Evolutionary conservation across 805 yeast genomes (phyloP), one percentile per base, ranked within the genome.

Genomic region (Saccharomyces kudriavzevii): DNA sequence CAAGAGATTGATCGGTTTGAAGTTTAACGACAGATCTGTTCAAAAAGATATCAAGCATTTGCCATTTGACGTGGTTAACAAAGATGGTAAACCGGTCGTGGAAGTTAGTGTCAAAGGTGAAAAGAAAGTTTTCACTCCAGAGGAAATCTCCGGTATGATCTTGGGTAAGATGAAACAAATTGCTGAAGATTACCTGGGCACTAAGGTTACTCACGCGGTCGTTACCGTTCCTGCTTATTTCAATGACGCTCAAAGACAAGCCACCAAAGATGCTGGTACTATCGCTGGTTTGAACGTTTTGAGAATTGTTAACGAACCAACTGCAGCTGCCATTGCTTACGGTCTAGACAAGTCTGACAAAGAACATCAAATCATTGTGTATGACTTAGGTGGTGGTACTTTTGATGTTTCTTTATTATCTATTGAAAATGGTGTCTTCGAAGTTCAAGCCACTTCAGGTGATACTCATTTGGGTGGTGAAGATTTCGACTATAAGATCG

Each of bases 401-500:
- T 90, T 89, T 62, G 96, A 89, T 83, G 96, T 89, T 25, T 89
- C 96, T 3, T 76, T 89, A 52, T 80, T 89, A 68, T 81, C 94
- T 45, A 89, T 89, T 69, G 96, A 89, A 70, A 87, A 85, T 62
- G 96, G 96, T 75, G 90, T 89, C 56, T 89, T 89, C 68, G 96
- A 89, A 77, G 96, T 89, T 53, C 81, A 86, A 75, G 91, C 96
- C 53, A 89, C 96, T 58, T 89, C 95, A 57, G 96, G 96, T 85
- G 96, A 89, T 73, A 89, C 97, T 58, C 97, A 89, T 74, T 82
- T 89, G 75, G 97, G 97, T 81, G 97, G 97, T 82, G 96, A 89
- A 78, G 97, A 89, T 77, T 89, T 89, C 65, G 97, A 89, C 76
- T 83, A 80, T 78, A 83, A 89, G 74, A 85, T 89, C 69, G 91